phyloP scores from a whole-genome alignment of 495 filamentous ascomycete species.

The Penicillium taxi region DNA sequence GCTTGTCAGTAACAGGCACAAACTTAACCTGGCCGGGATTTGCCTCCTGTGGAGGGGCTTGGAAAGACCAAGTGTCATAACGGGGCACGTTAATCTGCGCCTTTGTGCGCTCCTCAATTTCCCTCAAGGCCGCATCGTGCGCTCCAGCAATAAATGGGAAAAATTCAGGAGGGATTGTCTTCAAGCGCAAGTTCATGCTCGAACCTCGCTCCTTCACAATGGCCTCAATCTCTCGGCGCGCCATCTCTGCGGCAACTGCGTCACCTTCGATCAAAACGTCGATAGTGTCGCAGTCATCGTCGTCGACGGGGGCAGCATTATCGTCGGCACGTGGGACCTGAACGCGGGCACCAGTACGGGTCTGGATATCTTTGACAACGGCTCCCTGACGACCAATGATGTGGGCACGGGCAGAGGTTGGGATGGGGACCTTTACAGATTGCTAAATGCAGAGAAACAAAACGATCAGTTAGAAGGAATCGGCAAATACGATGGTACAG shows the following conservation, averaged over 20 bases:
- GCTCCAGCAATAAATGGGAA: slow-evolving; percentile 92
- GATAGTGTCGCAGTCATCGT: slow-evolving; percentile 72
- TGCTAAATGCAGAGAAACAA: slow-evolving; percentile 40
- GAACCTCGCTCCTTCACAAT: slow-evolving; percentile 82
- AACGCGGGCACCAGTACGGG: slow-evolving; percentile 76
- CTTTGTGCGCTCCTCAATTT: slow-evolving; percentile 62
- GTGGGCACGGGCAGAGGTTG: slow-evolving; percentile 68
- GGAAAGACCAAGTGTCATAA: slow-evolving; percentile 62
- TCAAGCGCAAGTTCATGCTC: slow-evolving; percentile 67
- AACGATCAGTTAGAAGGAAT: slow-evolving; percentile 1
- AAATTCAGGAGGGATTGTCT: slow-evolving; percentile 79
- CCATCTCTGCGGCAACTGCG: slow-evolving; percentile 70
- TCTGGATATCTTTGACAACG: slow-evolving; percentile 80
- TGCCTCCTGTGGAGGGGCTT: slow-evolving; percentile 61
- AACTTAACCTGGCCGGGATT: slow-evolving; percentile 61
- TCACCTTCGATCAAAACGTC: slow-evolving; percentile 88
- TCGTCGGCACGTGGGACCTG: slow-evolving; percentile 77
- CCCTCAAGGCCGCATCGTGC: slow-evolving; percentile 56
- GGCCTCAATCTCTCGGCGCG: slow-evolving; percentile 67
- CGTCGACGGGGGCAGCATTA: slow-evolving; percentile 34
- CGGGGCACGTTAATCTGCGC: slow-evolving; percentile 72
- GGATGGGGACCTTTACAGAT: slow-evolving; percentile 67
- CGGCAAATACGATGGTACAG: no score
- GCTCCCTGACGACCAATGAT: slow-evolving; percentile 88
- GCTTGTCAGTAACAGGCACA: slow-evolving; percentile 52